Base-by-base conservation (phyloP, 371 early-diverging fungal genomes). In the Apophysomyces ossiformis region DNA sequence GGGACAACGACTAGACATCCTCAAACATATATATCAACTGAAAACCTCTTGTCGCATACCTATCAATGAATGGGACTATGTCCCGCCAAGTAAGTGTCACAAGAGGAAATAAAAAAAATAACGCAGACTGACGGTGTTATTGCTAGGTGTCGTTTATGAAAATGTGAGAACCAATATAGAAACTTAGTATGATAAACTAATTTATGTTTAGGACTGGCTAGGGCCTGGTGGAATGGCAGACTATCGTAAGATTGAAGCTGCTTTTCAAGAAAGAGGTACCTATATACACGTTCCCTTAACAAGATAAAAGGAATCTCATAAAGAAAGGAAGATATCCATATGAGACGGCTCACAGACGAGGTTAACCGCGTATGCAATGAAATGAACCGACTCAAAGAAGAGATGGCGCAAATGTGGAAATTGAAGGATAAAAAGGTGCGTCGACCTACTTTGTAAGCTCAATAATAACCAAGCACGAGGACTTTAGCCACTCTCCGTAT, bases 11-110 rank as follows among this genome's bases (percentile, higher is more conserved):
- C 81, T 97, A 47, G 83, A 88, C 15, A 81, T 98, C 13, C 83
- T 98, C 41, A 92, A 92, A 70, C 90, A 93, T 15, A 90, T 96
- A 38, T 95, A 94, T 63, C 86, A 90, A 61, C 78, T 92, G 21
- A 95, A 93, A 74, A 74, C 91, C 44, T 80, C 84, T 44, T 85
- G 90, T 65, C 89, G 91, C 35, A 84, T 96, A 39, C 92, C 93
- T 7, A 79, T 95, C n/a, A 92, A 93, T 21, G 82, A 88, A 46
- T 93, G 90, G 68, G 95, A 95, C 73, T 96, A 93, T 70, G 85
- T 94, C 41, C 96, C 96, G 54, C 92, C 89, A 62, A 85, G 90
- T 90, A 87, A 80, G 81, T 69, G 9, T 41, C 41, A 13, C 9
- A 46, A 32, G 7, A 59, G 26, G 18, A 60, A 58, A 16, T 1